These are phyloP conservation scores for Talaromyces sp. DNA, from an alignment of 2,329 filamentous ascomycete genomes.

Conservation along the genomic window DNA sequence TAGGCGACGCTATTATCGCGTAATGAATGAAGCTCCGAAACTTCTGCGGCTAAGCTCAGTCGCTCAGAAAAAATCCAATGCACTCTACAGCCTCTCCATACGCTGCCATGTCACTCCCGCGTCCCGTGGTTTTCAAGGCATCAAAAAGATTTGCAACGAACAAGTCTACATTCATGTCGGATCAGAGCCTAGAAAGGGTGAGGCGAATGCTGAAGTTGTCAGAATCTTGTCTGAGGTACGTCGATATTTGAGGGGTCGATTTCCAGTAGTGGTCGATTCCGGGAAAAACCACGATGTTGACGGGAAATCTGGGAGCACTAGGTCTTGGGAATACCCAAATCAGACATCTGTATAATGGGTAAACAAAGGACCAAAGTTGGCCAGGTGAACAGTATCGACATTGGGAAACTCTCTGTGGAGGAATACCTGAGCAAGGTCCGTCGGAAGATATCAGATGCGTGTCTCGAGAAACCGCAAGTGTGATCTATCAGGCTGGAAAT, in stretches of 20 bases:
- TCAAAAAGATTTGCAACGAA: slow-evolving; percentile 55
- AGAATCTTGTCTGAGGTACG: slow-evolving; percentile 60
- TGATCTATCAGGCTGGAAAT: background rate
- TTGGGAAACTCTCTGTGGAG: slow-evolving; percentile 34
- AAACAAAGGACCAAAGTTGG: slow-evolving; percentile 66
- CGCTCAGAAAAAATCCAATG: background rate
- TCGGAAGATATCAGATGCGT: background rate
- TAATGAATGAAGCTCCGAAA: background rate
- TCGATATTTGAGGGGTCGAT: background rate
- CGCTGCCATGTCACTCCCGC: slow-evolving; percentile 66
- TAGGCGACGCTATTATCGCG: background rate
- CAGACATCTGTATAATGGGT: slow-evolving; percentile 58
- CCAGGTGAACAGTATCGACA: slow-evolving; percentile 28
- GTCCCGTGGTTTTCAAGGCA: slow-evolving; percentile 59
- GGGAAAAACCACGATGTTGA: background rate
- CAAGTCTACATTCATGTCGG: slow-evolving; percentile 63
- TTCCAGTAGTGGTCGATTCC: background rate
- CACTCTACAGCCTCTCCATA: slow-evolving; percentile 51
- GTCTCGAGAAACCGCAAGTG: background rate
- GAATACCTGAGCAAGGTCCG: slow-evolving; percentile 25
- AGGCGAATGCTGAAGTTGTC: slow-evolving; percentile 66
- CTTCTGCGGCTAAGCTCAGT: background rate
- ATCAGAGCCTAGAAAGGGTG: slow-evolving; percentile 63
- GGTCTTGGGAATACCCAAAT: slow-evolving; percentile 61
- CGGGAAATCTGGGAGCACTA: slow-evolving; percentile 26